Conservation (phyloP, 164 flowering plant genomes). For the Aristolochia fimbriata region DNA sequence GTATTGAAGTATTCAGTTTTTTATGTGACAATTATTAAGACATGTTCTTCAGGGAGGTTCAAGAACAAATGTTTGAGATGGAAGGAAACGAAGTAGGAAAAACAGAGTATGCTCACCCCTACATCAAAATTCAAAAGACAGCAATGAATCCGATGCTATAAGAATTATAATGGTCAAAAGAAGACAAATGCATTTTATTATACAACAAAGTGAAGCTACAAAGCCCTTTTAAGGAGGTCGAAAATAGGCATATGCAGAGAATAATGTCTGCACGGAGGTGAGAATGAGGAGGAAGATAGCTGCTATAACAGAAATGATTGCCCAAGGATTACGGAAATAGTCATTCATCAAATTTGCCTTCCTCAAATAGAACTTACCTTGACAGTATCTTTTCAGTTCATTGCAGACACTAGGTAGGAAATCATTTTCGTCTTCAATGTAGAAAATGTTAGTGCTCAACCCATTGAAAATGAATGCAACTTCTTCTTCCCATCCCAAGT, state of each 20-base stretch:
- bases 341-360: not conserved
- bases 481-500: constrained; percentile 1
- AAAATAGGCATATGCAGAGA: not conserved
- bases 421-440: not conserved
- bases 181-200: too few species aligned
- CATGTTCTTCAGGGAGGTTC: too few species aligned
- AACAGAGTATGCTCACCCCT: too few species aligned
- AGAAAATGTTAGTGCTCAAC: not conserved
- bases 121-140: too few species aligned
- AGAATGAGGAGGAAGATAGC: not conserved
- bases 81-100: too few species aligned
- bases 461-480: constrained; percentile 3
- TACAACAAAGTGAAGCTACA: too few species aligned
- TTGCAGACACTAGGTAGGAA: not conserved
- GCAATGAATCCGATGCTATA: too few species aligned
- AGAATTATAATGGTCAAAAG: too few species aligned
- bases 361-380: too few species aligned
- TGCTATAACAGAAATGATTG: not conserved
- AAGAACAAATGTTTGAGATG: too few species aligned
- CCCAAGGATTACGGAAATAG: constrained; percentile 1
- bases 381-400: not conserved
- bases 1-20: too few species aligned
- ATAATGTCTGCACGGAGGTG: not conserved
- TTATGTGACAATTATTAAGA: too few species aligned
- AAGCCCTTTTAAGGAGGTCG: not conserved